Conservation (phyloP, 2,329 filamentous ascomycete species). For the Eutypa lata region DNA sequence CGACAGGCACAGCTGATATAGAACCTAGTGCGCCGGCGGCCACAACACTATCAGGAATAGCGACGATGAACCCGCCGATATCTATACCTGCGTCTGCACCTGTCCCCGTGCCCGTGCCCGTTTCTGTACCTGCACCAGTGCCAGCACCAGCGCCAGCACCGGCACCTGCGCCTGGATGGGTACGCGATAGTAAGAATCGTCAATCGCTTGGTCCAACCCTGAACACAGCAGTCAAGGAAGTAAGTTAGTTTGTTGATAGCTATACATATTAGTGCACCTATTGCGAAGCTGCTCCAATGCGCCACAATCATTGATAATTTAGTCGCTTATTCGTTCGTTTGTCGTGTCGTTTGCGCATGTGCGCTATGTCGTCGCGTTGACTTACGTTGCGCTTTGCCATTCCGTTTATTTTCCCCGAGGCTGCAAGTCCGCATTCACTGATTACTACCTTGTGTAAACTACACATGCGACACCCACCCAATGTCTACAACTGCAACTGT, state of each 20-base stretch:
- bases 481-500: background rate
- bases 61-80: background rate
- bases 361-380: too few relatives aligned
- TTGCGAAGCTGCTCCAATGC: background rate
- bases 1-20: background rate
- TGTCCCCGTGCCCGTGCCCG: background rate
- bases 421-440: background rate
- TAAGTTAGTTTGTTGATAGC: constrained; percentile 32
- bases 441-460: background rate
- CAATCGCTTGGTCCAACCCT: constrained; percentile 66
- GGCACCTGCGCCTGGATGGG: background rate
- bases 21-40: background rate
- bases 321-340: too few relatives aligned
- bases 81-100: background rate
- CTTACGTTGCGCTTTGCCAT: background rate
- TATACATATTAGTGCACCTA: background rate
- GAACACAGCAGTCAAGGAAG: constrained; percentile 66
- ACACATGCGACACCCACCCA: background rate
- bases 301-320: background rate
- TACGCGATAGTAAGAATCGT: constrained; percentile 54
- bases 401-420: background rate
- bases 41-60: background rate
- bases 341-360: constrained; percentile 5
- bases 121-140: background rate
- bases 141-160: background rate